phyloP scores from a whole-genome alignment of 2,329 filamentous ascomycete species.

The Aureobasidium musti region DNA sequence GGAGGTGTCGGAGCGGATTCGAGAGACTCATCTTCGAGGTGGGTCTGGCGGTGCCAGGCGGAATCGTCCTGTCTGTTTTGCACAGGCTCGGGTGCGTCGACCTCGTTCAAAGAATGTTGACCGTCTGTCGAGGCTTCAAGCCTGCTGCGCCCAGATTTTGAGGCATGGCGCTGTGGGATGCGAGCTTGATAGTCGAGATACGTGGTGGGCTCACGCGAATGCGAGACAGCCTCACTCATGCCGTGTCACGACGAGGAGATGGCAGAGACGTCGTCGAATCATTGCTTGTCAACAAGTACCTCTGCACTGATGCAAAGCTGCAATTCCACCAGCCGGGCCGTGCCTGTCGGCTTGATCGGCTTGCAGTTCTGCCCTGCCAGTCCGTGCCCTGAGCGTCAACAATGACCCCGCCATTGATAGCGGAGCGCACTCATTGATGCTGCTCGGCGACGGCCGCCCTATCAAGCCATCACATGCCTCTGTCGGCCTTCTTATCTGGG shows the following conservation, averaged over 20 bases:
- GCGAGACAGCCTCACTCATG: background rate
- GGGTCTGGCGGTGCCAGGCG: constrained; percentile 1
- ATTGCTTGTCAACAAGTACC: background rate
- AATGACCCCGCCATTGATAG: constrained; percentile 20
- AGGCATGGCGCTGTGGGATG: constrained; percentile 2
- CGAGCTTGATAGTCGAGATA: background rate
- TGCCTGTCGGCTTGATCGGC: constrained; percentile 11
- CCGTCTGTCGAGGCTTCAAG: background rate
- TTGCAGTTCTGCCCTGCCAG: background rate
- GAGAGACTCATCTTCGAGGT: constrained; percentile 43
- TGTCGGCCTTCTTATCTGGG: constrained; percentile 2
- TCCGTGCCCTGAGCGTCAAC: constrained; percentile 11
- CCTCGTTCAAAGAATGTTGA: constrained; percentile 29
- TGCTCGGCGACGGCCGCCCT: constrained; percentile 15
- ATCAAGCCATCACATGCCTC: constrained; percentile 23
- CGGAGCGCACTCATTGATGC: background rate
- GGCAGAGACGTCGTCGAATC: background rate
- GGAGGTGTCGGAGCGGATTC: constrained; percentile 49
- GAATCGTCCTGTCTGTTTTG: constrained; percentile 13
- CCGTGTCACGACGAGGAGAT: constrained; percentile 1
- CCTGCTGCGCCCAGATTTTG: background rate
- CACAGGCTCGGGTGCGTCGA: constrained; percentile 32
- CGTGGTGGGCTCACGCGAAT: background rate
- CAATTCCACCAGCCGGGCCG: background rate
- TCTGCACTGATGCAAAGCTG: background rate